Evolutionary conservation across 768 basidiomycete species (phyloP), one percentile per base, ranked within the genome.

Genomic region (Leccinum pellstonianum): DNA sequence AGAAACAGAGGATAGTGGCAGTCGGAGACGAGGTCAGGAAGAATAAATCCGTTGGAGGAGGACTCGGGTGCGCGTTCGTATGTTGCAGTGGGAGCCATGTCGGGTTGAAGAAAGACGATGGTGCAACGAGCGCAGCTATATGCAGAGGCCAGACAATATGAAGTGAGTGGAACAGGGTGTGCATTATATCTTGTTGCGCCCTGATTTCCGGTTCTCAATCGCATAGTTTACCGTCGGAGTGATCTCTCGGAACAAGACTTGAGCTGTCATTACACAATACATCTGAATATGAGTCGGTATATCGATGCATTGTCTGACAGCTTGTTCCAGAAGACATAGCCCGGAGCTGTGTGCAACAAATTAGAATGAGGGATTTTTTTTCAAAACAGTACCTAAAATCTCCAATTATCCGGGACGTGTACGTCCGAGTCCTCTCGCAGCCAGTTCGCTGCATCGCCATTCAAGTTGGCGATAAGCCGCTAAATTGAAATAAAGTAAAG

Each of bases 1-100:
- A 74, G 70, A 19, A 62, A 63, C 2, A 76, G 73, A 35, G 77
- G 77, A 56, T 76, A 79, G 38, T 70, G 67, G 38, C 78, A 78
- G 54, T 75, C 73, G 14, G 72, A 66, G 54, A 80, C 69, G 54
- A 80, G 73, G 63, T 80, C 79, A 38, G 78, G 79, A 55, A 80
- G 71, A 57, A 72, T 64, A 65, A 79, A 77, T 14, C 62, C 68
- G 17, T 63, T 27, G 59, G 25, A 56, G 35, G 63, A 57, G 23
- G 47, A 38, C 48, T 62, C 31, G 17, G 58, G 43, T 35, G 52
- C 43, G 17, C 25, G 56, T 38, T 65, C 62, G 65, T 62, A 60
- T 10, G 64, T 65, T 8, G 73, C 66, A 15, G 66, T 65, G 55
- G 73, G 68, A 43, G 71, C 54, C 66, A 74, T 74, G 33, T 50